Evolutionary conservation across 2,329 filamentous ascomycete species (phyloP), one percentile per base, ranked within the genome.

Genomic region (Ceratocystis eucalypticola): DNA sequence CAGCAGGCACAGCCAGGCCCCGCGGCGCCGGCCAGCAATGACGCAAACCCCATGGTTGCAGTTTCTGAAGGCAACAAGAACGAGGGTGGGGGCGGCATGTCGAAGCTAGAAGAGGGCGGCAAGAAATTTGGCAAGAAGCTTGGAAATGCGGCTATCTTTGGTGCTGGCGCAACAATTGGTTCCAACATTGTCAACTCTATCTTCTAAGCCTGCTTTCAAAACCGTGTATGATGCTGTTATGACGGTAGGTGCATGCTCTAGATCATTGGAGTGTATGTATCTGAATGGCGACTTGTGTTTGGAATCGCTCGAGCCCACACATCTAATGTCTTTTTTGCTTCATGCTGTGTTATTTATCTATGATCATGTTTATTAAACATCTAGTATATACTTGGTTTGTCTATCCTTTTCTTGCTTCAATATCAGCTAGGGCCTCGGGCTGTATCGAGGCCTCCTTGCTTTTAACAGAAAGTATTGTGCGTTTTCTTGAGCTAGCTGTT

Each of bases 71-170:
- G 80, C 65, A 74, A 76, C 66, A 71, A 70, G 74, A 80, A 79
- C 73, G 71, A 70, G 67, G 55, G 25, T 7, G 55, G 33, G 5
- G 55, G 55, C 28, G 55, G 55, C 28, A 59, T 59, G 55, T 17
- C 64, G 70, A 94, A 94, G 78, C 78, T 86, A 17, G 82, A 85
- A 69, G 82, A 90, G 76, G 83, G 86, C 66, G 91, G 90, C 66
- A 96, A 96, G 85, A 96, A 96, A 79, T 89, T 96, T 76, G 92
- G 93, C 70, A 96, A 95, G 84, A 97, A 96, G 61, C 71, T 79
- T 57, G 93, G 93, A 5, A 86, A 86, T 71, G 81, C 82, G 57
- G 91, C 91, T 33, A 91, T 96, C 71, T 96, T 96, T 72, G 93
- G 93, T 75, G 93, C 93, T 61, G 92, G 93, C 76, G 92, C 93